Evolutionary conservation across 1,139 yeast species (phyloP), one percentile per base, ranked within the genome.

Genomic region (Sugiyamaella novakii): DNA sequence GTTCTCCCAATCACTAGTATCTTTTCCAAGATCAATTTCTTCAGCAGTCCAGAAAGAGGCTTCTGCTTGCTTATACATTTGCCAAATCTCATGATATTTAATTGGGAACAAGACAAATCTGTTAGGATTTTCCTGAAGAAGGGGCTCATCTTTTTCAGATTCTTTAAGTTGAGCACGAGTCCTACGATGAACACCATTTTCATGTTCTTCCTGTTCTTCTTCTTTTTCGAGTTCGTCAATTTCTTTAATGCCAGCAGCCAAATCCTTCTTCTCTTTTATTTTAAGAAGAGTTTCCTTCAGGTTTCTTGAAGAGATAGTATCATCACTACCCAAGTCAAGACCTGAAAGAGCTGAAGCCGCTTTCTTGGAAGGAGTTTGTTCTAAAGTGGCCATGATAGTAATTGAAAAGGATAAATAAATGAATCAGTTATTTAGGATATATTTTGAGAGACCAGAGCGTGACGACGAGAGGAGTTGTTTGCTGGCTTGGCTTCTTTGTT

Each of bases 41-140:
- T 92, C 99, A 49, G 98, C 97, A 46, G 98, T 92, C 99, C 99
- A 92, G 79, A 92, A 92, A 10, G 97, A 88, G 19, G 98, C 98
- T 76, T 92, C 98, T 37, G 98, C 97, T 74, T 91, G 89, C 77
- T 92, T 92, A 75, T 92, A 92, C 80, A 95, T 92, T 71, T 91
- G 96, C 98, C 98, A 92, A 65, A 94, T 87, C 74, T 92, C 98
- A 69, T 91, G 94, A 75, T 89, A 94, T 73, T 87, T 87, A 73
- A 92, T 89, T 58, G 99, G 99, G 83, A 92, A 94, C 62, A 92
- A 76, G 49, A 92, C 98, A 66, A 89, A 92, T 67, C 98, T 83
- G 67, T 82, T 82, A 60, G 80, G 81, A 79, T 94, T 92, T 73
- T 92, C 98, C 54, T 71, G 69, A 64, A 92, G 79, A 63, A 92